A percentile compares a stretch with the other conserved stretches of the same genome.
Evolutionary conservation across 1,139 yeast species (phyloP).

Genomic region (Pichia sp.): DNA sequence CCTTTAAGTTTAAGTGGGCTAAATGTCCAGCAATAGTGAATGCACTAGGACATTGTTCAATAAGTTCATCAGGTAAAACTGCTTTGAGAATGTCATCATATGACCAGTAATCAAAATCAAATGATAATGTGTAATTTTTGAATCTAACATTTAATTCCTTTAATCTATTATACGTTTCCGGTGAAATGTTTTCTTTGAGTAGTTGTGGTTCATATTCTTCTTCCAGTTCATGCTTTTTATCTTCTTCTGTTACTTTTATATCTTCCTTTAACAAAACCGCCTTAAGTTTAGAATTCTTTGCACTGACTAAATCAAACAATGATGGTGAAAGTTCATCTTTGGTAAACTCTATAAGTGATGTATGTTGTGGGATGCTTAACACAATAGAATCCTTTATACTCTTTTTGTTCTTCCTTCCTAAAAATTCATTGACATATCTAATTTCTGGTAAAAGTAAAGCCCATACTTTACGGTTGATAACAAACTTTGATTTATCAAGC

Average conservation of each 20-base stretch:
- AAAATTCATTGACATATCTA: constrained; percentile 52
- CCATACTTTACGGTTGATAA: constrained; percentile 53
- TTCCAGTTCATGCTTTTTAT: constrained; percentile 25
- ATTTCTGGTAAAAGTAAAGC: constrained; percentile 74
- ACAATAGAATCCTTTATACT: constrained; percentile 43
- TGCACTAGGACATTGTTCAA: constrained; percentile 82
- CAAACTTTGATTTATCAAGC: constrained; percentile 66
- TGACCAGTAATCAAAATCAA: constrained; percentile 82
- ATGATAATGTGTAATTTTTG: constrained; percentile 51
- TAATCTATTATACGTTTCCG: constrained; percentile 44
- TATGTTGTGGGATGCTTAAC: constrained; percentile 59
- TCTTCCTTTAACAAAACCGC: constrained; percentile 65
- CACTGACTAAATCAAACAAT: constrained; percentile 24
- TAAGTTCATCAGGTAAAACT: constrained; percentile 68
- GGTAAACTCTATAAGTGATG: constrained; percentile 52
- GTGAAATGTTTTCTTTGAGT: constrained; percentile 36
- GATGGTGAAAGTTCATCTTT: constrained; percentile 15
- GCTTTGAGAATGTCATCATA: constrained; percentile 81
- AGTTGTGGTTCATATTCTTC: constrained; percentile 15
- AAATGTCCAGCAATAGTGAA: constrained; percentile 95
- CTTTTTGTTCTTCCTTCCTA: constrained; percentile 30
- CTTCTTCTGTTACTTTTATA: constrained; percentile 40
- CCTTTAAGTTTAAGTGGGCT: constrained; percentile 86
- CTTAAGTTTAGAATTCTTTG: constrained; percentile 39
- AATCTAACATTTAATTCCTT: constrained; percentile 46